Percentiles rank a stretch among this genome's conserved stretches.
Evolutionary conservation across 805 yeast species (phyloP).

Genomic region (Wickerhamomyces bovis): DNA sequence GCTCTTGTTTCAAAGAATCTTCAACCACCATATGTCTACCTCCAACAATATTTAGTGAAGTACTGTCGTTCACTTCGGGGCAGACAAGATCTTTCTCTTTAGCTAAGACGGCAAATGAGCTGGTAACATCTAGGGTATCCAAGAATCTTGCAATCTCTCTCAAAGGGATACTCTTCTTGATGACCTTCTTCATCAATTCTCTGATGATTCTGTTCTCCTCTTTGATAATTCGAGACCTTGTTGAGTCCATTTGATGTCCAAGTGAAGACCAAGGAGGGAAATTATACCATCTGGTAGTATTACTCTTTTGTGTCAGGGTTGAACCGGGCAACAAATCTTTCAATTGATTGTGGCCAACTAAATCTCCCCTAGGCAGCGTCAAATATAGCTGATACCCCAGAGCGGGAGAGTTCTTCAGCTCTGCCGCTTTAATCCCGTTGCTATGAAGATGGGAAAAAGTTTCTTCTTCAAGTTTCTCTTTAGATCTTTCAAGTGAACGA

Average conservation of each 20-base stretch:
- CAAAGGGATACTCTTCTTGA: slow-evolving; percentile 39
- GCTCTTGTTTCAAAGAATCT: slow-evolving; percentile 41
- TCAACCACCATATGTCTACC: slow-evolving; percentile 92
- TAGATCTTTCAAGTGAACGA: slow-evolving; percentile 21
- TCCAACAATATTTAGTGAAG: slow-evolving; percentile 41
- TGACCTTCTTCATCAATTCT: slow-evolving; percentile 39
- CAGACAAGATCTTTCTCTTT: slow-evolving; percentile 58
- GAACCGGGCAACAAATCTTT: slow-evolving; percentile 11
- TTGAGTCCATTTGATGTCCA: slow-evolving; percentile 40
- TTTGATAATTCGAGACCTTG: slow-evolving; percentile 39
- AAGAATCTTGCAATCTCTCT: slow-evolving; percentile 44
- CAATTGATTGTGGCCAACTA: no score
- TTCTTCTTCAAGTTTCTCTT: not conserved
- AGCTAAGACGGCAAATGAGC: slow-evolving; percentile 69
- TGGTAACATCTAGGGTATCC: slow-evolving; percentile 66
- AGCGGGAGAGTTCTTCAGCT: slow-evolving; percentile 35
- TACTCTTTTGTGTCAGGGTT: slow-evolving; percentile 33
- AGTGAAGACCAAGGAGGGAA: slow-evolving; percentile 47
- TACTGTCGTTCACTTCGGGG: slow-evolving; percentile 53
- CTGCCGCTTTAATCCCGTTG: slow-evolving; percentile 26
- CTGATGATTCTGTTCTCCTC: slow-evolving; percentile 53
- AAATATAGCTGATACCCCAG: slow-evolving; percentile 45
- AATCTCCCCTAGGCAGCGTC: not conserved
- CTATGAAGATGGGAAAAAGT: slow-evolving; percentile 1
- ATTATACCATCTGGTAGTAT: slow-evolving; percentile 39